These are phyloP conservation scores for Eutrema yunnanense DNA, from an alignment of 345 rosid genomes.

Conservation along the genomic window DNA sequence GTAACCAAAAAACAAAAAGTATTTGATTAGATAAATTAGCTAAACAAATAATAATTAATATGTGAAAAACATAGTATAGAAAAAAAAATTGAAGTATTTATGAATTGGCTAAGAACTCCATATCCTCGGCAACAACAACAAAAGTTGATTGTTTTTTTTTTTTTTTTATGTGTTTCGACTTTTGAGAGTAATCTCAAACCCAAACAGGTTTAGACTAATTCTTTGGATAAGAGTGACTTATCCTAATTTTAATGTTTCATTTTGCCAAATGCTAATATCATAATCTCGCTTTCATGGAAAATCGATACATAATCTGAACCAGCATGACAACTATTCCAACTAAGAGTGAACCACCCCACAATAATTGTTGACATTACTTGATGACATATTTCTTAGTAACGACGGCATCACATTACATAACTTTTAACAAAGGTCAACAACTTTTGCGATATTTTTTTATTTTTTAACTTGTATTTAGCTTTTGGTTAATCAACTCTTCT, in stretches of 20 bases:
- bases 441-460: background rate
- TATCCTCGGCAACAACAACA: background rate
- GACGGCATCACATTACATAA: constrained; percentile 12
- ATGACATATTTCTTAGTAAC: background rate
- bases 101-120: background rate
- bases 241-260: too few species aligned
- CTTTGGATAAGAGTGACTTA: too few species aligned
- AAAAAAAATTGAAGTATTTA: background rate
- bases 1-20: too few species aligned
- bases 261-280: too few species aligned
- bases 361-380: background rate
- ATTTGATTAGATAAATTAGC: background rate
- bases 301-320: too few species aligned
- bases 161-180: too few species aligned
- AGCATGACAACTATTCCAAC: too few species aligned
- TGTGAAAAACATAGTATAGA: background rate
- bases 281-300: rapidly evolving
- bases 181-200: too few species aligned
- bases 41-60: background rate
- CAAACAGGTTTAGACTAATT: too few species aligned
- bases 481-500: constrained; percentile 24
- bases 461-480: background rate
- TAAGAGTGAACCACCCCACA: too few species aligned
- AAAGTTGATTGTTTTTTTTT: background rate
- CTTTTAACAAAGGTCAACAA: constrained; percentile 27